A percentile compares a stretch with the other conserved stretches of the same genome.
phyloP scores from a whole-genome alignment of 495 filamentous ascomycete species.

The Penicillium coprophilum region DNA sequence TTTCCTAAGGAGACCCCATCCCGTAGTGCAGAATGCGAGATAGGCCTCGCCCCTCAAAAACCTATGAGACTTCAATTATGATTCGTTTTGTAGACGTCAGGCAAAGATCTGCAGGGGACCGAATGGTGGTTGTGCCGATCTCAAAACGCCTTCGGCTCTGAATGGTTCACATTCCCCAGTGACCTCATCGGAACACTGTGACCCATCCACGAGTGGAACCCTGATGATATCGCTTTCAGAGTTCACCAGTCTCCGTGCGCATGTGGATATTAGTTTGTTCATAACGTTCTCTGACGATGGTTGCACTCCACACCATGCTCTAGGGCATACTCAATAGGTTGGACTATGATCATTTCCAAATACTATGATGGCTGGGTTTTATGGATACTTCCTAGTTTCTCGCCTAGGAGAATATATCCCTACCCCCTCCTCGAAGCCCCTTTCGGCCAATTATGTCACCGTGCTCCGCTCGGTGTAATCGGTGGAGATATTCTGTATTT shows the following conservation, averaged over 20 bases:
- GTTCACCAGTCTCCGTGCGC: constrained; percentile 22
- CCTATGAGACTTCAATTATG: constrained; percentile 8
- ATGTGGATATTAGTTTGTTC: constrained; percentile 30
- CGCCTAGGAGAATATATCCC: constrained; percentile 8
- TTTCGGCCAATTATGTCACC: constrained; percentile 35
- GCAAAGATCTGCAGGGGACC: constrained; percentile 30
- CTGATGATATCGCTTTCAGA: constrained; percentile 14
- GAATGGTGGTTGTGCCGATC: constrained; percentile 23
- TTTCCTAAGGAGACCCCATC: constrained; percentile 14
- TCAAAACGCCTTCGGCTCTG: constrained; percentile 9
- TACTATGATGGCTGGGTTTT: constrained; percentile 11
- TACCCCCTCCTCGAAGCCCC: background rate
- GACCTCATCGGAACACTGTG: constrained; percentile 35
- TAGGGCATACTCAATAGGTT: background rate
- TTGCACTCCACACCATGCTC: constrained; percentile 11
- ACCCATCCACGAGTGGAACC: constrained; percentile 23
- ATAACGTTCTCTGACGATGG: constrained; percentile 22
- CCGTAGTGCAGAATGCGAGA: constrained; percentile 1
- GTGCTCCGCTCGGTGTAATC: constrained; percentile 10
- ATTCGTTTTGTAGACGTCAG: constrained; percentile 28
- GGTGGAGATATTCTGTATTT: constrained; percentile 9
- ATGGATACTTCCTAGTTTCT: too few species aligned
- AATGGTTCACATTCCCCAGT: constrained; percentile 30
- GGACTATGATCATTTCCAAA: background rate
- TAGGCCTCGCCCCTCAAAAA: constrained; percentile 15